Percentiles rank a stretch among this genome's conserved stretches.
Evolutionary conservation across 2,329 filamentous ascomycete genomes (phyloP).

Genomic region (Fusarium sp.): DNA sequence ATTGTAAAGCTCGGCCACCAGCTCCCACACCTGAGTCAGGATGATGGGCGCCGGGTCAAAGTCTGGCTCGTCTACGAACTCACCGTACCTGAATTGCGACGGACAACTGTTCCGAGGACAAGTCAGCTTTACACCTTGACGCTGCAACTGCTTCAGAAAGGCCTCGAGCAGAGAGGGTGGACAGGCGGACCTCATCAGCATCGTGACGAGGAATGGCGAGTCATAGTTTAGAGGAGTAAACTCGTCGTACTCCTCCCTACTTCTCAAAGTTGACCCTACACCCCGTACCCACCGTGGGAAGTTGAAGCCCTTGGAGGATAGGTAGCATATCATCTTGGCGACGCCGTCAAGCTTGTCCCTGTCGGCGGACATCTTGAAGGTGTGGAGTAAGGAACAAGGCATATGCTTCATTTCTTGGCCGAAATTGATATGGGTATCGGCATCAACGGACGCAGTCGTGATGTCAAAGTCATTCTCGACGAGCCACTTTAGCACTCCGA

Average conservation of each 20-base stretch:
- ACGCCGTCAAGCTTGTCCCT: background rate
- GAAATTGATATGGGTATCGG: background rate
- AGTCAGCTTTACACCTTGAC: background rate
- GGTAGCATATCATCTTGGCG: background rate
- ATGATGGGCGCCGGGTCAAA: background rate
- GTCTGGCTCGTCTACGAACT: background rate
- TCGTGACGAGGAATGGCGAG: background rate
- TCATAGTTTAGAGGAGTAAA: background rate
- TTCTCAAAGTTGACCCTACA: background rate
- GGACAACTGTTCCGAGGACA: background rate
- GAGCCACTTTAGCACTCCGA: background rate
- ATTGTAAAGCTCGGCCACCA: background rate
- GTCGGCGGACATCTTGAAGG: background rate
- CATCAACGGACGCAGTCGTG: background rate
- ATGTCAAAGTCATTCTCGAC: background rate
- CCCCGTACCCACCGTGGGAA: background rate
- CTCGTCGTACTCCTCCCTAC: background rate
- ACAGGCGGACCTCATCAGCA: background rate
- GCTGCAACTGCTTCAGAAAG: background rate
- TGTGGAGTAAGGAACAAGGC: background rate
- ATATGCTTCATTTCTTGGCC: background rate
- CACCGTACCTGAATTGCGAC: background rate
- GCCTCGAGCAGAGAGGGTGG: background rate
- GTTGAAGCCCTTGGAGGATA: background rate
- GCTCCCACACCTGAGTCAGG: background rate